Base-by-base conservation (phyloP, 2,329 filamentous ascomycete genomes). In the Neopestalotiopsis rosae region DNA sequence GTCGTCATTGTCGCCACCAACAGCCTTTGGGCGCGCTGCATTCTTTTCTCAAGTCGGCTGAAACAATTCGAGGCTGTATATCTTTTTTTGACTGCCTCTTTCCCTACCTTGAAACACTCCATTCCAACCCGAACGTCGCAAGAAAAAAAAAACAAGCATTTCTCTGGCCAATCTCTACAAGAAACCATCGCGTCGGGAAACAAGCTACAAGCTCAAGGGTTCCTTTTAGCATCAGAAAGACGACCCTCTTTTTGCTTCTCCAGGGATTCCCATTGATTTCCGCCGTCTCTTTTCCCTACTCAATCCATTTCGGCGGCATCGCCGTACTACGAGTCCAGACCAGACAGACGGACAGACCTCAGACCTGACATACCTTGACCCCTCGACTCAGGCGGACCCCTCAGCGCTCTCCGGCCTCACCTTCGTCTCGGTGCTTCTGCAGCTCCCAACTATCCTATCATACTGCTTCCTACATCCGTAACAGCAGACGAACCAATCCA, bases 1-100 rank as follows among this genome's bases (percentile, higher is more conserved):
- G 12, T 64, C 61, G 61, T 64, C 61, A 64, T 64, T 64, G n/a
- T 64, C 40, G 61, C 61, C 61, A 64, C 59, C n/a, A 32, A 30
- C 13, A 62, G n/a, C 61, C n/a, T 38, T 24, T 14, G 38, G 45
- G 20, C 34, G 34, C 17, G 34, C 14, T 28, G 14, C 30, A 64
- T 30, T 59, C 57, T 34, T 59, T 59, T 12, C 4, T 12, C 14
- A 38, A 38, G 30, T 59, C 57, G 45, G 32, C 13, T 38, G 32
- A 20, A 62, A 20, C 32, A 34, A 38, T 17, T 20, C n/a, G 59
- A 30, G 24, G 57, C 57, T 59, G 24, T 30, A 34, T 59, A 13
- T 28, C n/a, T 24, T 13, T 12, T 28, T 5, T 59, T 38, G 34
- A 30, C 57, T n/a, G 34, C 59, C 59, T 38, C 57, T 59, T 30